Conservation (phyloP, 176 grass and related monocot genomes). For the Raddia guianensis region DNA sequence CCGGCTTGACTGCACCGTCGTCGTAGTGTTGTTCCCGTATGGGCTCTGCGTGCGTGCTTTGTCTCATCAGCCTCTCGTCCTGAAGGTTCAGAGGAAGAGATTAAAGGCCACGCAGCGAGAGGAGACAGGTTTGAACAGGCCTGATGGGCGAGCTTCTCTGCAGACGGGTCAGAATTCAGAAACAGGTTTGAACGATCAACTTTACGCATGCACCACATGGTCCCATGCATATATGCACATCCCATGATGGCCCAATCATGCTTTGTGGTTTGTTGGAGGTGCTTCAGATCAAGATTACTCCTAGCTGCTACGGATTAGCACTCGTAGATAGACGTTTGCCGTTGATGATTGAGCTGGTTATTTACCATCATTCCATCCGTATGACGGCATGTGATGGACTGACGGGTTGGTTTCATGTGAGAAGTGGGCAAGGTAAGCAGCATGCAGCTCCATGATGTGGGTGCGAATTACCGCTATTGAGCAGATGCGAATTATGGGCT, state of each 20-base stretch:
- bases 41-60: not conserved
- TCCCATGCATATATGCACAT: not conserved
- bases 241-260: not conserved
- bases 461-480: no score
- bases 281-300: not conserved
- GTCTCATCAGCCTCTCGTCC: no score
- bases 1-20: conserved; percentile 29
- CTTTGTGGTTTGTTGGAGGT: not conserved
- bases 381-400: not conserved
- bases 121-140: not conserved
- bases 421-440: not conserved
- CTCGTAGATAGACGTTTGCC: not conserved
- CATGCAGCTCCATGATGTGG: no score
- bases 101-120: conserved; percentile 5
- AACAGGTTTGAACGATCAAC: conserved; percentile 18
- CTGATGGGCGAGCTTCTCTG: conserved; percentile 3
- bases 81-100: not conserved
- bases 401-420: not conserved
- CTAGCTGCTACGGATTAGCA: not conserved
- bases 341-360: not conserved
- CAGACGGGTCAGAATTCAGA: conserved; percentile 32
- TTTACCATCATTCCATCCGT: not conserved
- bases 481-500: no score
- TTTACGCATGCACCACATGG: not conserved
- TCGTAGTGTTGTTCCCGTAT: not conserved